phyloP scores from a whole-genome alignment of 208 protist genomes.

The Eutreptiella sp. region DNA sequence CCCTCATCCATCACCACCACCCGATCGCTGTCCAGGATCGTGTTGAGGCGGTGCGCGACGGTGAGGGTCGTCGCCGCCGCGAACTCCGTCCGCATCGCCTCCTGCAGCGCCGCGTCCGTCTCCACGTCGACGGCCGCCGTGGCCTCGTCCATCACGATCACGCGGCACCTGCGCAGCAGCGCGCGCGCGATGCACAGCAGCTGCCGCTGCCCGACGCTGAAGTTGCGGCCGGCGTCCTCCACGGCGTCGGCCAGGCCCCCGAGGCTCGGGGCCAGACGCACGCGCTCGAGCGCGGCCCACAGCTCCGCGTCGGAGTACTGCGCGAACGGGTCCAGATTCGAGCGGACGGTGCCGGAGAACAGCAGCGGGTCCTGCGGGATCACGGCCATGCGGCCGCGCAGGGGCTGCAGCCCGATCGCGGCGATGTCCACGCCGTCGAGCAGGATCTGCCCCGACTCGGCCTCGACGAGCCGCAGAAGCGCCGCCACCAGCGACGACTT shows the following conservation, averaged over 20 bases:
- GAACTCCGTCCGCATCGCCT: conserved; percentile 44
- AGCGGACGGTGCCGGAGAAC: conserved; percentile 49
- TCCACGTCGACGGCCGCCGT: conserved; percentile 38
- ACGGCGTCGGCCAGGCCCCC: not conserved
- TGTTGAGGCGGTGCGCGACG: conserved; percentile 55
- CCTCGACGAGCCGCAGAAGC: conserved; percentile 17
- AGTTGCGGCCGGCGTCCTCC: conserved; percentile 15
- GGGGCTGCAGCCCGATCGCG: conserved; percentile 8
- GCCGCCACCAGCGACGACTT: conserved; percentile 42
- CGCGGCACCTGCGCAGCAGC: conserved; percentile 18
- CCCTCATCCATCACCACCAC: conserved; percentile 44
- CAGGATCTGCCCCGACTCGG: not conserved
- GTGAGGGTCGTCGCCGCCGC: conserved; percentile 39
- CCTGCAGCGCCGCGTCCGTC: conserved; percentile 50
- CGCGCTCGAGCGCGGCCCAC: conserved; percentile 15
- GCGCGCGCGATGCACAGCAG: conserved; percentile 36
- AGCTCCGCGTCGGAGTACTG: conserved; percentile 27
- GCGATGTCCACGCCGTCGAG: conserved; percentile 17
- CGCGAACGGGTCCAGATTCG: conserved; percentile 53
- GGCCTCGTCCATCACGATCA: conserved; percentile 39
- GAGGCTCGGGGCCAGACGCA: not conserved
- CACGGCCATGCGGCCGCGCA: conserved; percentile 32
- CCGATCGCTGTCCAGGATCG: conserved; percentile 39
- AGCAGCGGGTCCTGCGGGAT: conserved; percentile 50
- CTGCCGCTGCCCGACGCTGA: conserved; percentile 38